Evolutionary conservation across 1,284 basidiomycete species (phyloP), one percentile per base, ranked within the genome.

Genomic region (Meripilus lineatus): DNA sequence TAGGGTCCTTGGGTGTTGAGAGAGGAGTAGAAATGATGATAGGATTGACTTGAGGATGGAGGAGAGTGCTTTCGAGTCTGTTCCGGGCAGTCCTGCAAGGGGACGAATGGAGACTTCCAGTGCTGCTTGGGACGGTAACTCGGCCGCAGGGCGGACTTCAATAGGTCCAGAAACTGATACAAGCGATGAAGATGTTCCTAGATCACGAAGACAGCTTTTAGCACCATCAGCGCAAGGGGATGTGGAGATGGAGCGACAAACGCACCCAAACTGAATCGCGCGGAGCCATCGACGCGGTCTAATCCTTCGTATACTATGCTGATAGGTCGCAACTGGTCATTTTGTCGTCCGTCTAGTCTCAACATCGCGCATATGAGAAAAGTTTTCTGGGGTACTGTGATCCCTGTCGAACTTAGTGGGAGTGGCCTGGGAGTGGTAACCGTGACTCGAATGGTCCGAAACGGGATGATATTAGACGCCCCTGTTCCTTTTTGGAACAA

Each of bases 101-200:
- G 87, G 86, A 5, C 86, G 75, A 14, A 86, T 68, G 33, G 69
- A 62, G 38, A 89, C 76, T 54, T 89, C 87, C 50, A 90, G 74
- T 0, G 82, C 79, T 0, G 85, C 77, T 46, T 75, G 77, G n/a
- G 80, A 80, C 5, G 87, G 75, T 33, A 77, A 70, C 64, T 89
- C 87, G 14, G 72, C 61, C 2, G 76, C 72, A 8, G 79, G 66
- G 15, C 84, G 71, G 40, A 82, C 80, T 50, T 88, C 79, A 34
- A 88, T 80, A n/a, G 87, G 87, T 0, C 87, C 86, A 7, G 84
- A 85, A 23, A 87, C 60, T 5, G 85, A 87, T 5, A 81, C 76
- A 21, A 89, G 61, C 1, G 78, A 74, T 38, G 64, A 57, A 4
- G 72, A 73, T 20, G 68, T 58, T 30, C 75, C 75, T 76, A 51